Conservation (phyloP, 768 basidiomycete species). For the Wakefieldia striispora region DNA sequence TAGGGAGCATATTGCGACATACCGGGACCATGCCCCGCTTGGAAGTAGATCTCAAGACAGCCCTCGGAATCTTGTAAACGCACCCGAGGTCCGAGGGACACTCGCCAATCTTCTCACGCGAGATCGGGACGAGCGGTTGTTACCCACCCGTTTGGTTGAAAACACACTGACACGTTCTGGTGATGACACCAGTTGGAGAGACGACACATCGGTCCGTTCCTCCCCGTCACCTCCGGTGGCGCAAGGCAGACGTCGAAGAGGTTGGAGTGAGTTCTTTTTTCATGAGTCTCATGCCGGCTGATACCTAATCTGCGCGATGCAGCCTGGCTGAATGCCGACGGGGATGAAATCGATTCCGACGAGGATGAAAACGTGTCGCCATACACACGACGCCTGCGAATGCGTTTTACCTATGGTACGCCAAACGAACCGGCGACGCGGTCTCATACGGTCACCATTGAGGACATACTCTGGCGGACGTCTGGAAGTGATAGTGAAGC, state of each 20-base stretch:
- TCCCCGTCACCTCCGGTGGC: constrained; percentile 9
- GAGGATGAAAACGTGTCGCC: constrained; percentile 55
- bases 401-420: constrained; percentile 30
- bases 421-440: constrained; percentile 26
- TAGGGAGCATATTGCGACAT: constrained; percentile 18
- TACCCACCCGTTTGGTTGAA: constrained; percentile 9
- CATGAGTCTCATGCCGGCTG: background rate
- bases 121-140: constrained; percentile 20
- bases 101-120: constrained; percentile 24
- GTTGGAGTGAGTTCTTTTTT: constrained; percentile 29
- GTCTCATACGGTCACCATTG: constrained; percentile 28
- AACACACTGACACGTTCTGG: background rate
- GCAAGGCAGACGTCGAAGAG: constrained; percentile 31
- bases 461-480: constrained; percentile 23
- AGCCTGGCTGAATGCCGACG: constrained; percentile 48
- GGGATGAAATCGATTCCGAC: constrained; percentile 60
- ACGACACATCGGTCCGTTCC: constrained; percentile 5
- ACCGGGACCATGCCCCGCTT: constrained; percentile 13
- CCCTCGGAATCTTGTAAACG: constrained; percentile 21
- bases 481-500: constrained; percentile 24
- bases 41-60: constrained; percentile 8
- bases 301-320: constrained; percentile 7
- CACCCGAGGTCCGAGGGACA: constrained; percentile 24
- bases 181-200: constrained; percentile 11
- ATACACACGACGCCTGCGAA: constrained; percentile 47